Conservation (phyloP, 2,329 filamentous ascomycete genomes). For the Aspergillus ruber region DNA sequence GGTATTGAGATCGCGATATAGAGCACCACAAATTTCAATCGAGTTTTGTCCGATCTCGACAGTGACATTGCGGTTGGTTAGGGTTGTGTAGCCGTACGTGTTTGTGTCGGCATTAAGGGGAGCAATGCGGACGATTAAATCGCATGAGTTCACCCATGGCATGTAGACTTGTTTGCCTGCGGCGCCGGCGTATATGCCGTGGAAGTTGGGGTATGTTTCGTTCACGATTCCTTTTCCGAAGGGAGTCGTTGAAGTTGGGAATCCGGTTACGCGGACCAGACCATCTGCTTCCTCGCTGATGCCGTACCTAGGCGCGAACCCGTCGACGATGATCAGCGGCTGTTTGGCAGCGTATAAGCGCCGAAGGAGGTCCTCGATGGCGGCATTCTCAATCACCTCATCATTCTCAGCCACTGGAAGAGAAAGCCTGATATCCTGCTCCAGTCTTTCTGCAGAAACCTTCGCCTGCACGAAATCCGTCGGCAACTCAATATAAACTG, state of each 20-base stretch:
- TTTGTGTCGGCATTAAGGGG: slow-evolving; percentile 21
- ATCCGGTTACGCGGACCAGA: slow-evolving; percentile 39
- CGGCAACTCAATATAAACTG: slow-evolving; percentile 52
- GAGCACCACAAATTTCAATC: background rate
- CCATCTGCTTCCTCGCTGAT: slow-evolving; percentile 38
- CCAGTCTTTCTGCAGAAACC: slow-evolving; percentile 15
- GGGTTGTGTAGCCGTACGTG: background rate
- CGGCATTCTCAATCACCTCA: slow-evolving; percentile 2
- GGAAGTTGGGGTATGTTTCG: slow-evolving; percentile 42
- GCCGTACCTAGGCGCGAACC: slow-evolving; percentile 40
- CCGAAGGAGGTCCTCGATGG: slow-evolving; percentile 30
- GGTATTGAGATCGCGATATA: background rate
- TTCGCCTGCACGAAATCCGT: slow-evolving; percentile 44
- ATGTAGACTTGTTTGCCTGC: slow-evolving; percentile 29
- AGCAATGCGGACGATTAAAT: slow-evolving; percentile 36
- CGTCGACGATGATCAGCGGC: slow-evolving; percentile 49
- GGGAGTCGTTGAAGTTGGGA: slow-evolving; percentile 44
- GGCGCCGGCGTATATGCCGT: slow-evolving; percentile 45
- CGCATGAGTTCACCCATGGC: slow-evolving; percentile 33
- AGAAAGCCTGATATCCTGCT: slow-evolving; percentile 9
- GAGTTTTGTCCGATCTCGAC: background rate
- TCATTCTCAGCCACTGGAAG: slow-evolving; percentile 10
- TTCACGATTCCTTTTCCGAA: slow-evolving; percentile 49
- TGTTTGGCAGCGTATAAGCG: slow-evolving; percentile 42
- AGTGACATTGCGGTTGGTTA: background rate